Evolutionary conservation across 2,329 filamentous ascomycete species (phyloP), one percentile per base, ranked within the genome.

Genomic region (Hawksworthiomyces lignivorus): DNA sequence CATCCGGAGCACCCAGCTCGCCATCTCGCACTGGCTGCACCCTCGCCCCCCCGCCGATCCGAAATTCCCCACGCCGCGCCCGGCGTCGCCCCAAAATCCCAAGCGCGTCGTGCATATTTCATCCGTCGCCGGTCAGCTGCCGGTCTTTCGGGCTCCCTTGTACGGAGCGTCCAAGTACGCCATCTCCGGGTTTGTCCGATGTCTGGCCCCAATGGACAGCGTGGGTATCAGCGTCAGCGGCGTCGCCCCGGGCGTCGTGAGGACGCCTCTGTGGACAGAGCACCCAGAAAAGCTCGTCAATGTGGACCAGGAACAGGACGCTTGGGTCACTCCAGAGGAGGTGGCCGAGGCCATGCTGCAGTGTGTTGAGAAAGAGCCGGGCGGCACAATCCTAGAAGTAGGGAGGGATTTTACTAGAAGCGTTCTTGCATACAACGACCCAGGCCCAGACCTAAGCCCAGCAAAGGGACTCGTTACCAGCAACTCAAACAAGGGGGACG

Each of bases 211-310:
- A 0, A 48, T 72, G 5, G 62, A 69, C 18, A 39, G 45, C 1
- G 37, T 48, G 1, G 55, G 58, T 0, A 59, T 72, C 15, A 52
- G 64, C 1, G 63, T 72, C 26, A 64, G 56, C 35, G 67, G 61
- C 0, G 63, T 72, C 0, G 66, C 68, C 0, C 69, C 69, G 0
- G 68, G 65, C 0, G 38, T 68, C 1, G 62, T 71, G 1, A 51
- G 56, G 7, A 72, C 69, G 2, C 69, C 69, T 3, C 45, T 72
- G 4, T 69, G 67, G 65, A 62, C 54, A 0, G 67, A 70, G 2
- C 47, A 68, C 27, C 62, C 64, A 0, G 67, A 70, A 47, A 71
- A 69, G 47, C 45, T 68, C 9, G 11, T 33, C 19, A 17, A 21
- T 7, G 4, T 39, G 15, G 50, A 52, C 14, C 55, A 66, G 20